A percentile compares a stretch with the other conserved stretches of the same genome.
Evolutionary conservation across 495 filamentous ascomycete genomes (phyloP).

Genomic region (Polyplosphaeria fusca): DNA sequence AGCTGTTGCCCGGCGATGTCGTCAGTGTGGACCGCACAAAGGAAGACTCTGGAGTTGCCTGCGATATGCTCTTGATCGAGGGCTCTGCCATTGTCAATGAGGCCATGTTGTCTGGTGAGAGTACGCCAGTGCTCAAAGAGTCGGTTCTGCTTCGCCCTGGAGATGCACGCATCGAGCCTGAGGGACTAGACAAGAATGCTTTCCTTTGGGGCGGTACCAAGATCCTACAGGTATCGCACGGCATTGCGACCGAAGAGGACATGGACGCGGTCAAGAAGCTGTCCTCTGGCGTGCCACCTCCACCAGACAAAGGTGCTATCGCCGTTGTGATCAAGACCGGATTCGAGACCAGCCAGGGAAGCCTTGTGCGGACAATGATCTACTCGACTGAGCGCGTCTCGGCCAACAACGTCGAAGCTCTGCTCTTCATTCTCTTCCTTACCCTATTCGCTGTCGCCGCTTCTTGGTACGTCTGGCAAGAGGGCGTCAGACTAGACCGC

Average conservation of each 20-base stretch:
- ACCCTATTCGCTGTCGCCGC: constrained; percentile 94
- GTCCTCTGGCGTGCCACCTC: constrained; percentile 67
- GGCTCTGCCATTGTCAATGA: constrained; percentile 98
- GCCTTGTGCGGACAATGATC: constrained; percentile 97
- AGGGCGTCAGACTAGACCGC: constrained; percentile 86
- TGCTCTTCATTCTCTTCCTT: constrained; percentile 95
- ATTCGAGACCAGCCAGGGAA: constrained; percentile 97
- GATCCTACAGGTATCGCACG: constrained; percentile 90
- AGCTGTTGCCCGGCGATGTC: constrained; percentile 91
- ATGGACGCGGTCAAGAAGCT: constrained; percentile 57
- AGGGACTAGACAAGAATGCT: constrained; percentile 92
- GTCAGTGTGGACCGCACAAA: constrained; percentile 93
- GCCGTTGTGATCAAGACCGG: constrained; percentile 95
- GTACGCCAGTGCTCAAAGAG: constrained; percentile 93
- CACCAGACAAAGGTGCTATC: constrained; percentile 89
- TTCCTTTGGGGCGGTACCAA: constrained; percentile 97
- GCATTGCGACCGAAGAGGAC: constrained; percentile 65
- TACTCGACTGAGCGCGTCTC: constrained; percentile 98
- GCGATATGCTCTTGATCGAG: constrained; percentile 92
- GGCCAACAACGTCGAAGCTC: constrained; percentile 90
- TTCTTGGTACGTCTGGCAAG: constrained; percentile 99
- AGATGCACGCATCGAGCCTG: constrained; percentile 79
- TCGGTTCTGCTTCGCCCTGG: constrained; percentile 87
- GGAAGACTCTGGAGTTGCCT: constrained; percentile 94
- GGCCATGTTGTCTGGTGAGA: constrained; percentile 98